Percentiles rank a stretch among this genome's conserved stretches.
Evolutionary conservation across 805 yeast species (phyloP).

Genomic region (Candida boidinii): DNA sequence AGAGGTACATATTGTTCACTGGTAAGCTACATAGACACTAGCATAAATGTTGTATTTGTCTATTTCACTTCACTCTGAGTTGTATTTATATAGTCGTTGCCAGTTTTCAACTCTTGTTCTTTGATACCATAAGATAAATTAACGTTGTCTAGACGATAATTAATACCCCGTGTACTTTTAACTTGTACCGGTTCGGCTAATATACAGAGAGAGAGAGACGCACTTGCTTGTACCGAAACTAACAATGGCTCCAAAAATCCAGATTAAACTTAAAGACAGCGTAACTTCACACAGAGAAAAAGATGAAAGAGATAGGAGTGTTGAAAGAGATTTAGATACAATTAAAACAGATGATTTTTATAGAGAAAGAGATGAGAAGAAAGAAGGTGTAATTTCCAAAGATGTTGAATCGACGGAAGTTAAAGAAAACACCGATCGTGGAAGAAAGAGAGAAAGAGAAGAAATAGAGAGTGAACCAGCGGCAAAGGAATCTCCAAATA

Average conservation of each 20-base stretch:
- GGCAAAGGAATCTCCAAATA: background rate
- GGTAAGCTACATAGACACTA: too few relatives aligned
- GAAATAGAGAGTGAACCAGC: background rate
- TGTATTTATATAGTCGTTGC: too few relatives aligned
- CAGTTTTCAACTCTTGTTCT: too few relatives aligned
- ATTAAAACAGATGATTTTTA: slow-evolving; percentile 2
- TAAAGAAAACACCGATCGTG: slow-evolving; percentile 1
- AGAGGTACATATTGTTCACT: too few relatives aligned
- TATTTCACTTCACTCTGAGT: too few relatives aligned
- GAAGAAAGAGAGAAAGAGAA: background rate
- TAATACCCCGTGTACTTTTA: too few relatives aligned
- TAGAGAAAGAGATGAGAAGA: slow-evolving; percentile 13
- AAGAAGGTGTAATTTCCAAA: background rate
- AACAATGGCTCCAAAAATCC: slow-evolving; percentile 12
- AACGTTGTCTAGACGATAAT: too few relatives aligned
- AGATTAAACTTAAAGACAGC: slow-evolving; percentile 11
- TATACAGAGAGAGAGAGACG: too few relatives aligned
- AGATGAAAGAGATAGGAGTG: slow-evolving; percentile 15
- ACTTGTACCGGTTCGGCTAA: too few relatives aligned
- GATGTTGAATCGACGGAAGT: background rate
- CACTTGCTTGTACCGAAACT: too few relatives aligned
- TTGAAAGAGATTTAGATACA: slow-evolving; percentile 10
- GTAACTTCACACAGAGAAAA: background rate
- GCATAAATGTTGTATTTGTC: too few relatives aligned
- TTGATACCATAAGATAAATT: too few relatives aligned